Percentiles rank a stretch among this genome's conserved stretches.
Conservation (phyloP, 169 alveolate genomes). For the Amoebophrya sp. region DNA sequence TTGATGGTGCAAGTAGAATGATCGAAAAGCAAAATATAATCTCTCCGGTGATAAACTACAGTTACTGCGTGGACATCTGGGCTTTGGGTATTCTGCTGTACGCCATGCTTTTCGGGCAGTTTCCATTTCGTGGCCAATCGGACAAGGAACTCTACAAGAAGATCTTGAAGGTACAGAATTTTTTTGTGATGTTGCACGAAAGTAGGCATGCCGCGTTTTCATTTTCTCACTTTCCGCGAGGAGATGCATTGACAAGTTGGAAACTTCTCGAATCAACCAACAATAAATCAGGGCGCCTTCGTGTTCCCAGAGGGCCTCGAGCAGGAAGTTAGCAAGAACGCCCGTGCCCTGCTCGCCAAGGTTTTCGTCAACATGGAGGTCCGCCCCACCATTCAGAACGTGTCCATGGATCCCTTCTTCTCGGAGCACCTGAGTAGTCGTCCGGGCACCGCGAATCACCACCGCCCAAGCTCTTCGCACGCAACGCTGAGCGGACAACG, state of each 20-base stretch:
- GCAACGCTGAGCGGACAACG: too few relatives aligned
- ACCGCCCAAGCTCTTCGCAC: too few relatives aligned
- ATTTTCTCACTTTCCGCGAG: too few relatives aligned
- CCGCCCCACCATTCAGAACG: neutral
- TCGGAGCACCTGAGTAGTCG: too few relatives aligned
- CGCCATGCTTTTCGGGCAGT: slow-evolving; percentile 56
- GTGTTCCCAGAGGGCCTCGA: neutral
- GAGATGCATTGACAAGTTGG: too few relatives aligned
- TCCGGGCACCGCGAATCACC: too few relatives aligned
- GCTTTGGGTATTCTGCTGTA: slow-evolving; percentile 57
- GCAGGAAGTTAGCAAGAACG: neutral
- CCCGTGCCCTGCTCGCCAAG: neutral
- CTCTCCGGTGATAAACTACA: neutral
- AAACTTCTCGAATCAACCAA: neutral
- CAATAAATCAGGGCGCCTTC: neutral
- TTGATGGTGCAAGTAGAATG: too few relatives aligned
- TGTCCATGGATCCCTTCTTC: neutral
- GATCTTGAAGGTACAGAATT: neutral
- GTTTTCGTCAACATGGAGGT: neutral
- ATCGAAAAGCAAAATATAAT: too few relatives aligned
- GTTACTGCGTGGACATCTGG: slow-evolving; percentile 55
- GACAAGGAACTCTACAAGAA: slow-evolving; percentile 33
- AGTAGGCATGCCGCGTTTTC: too few relatives aligned
- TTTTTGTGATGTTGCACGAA: neutral
- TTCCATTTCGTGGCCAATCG: slow-evolving; percentile 55